These are phyloP conservation scores for Colletotrichum eleusines DNA, from an alignment of 2,329 filamentous ascomycete genomes.

Conservation along the genomic window DNA sequence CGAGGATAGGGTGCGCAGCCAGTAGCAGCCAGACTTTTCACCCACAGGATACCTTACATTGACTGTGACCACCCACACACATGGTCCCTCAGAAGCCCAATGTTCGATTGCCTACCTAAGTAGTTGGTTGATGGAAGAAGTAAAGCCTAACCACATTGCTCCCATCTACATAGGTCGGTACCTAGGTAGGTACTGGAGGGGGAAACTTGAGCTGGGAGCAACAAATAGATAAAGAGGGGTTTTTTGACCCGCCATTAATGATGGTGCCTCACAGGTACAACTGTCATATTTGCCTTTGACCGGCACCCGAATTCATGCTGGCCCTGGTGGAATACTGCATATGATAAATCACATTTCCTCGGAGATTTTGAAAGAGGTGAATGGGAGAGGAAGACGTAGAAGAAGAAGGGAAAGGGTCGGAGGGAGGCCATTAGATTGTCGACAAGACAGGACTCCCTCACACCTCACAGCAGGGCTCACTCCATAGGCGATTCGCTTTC, in stretches of 20 bases:
- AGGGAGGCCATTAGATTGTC: not conserved
- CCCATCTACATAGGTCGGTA: not conserved
- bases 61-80: not conserved
- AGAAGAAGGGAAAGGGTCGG: not conserved
- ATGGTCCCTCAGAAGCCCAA: not conserved
- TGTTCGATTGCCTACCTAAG: not conserved
- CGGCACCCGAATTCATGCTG: not conserved
- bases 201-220: not conserved
- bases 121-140: not conserved
- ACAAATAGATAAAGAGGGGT: not conserved
- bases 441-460: not conserved
- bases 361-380: not conserved
- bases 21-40: not conserved
- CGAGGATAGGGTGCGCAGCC: not conserved
- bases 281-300: slow-evolving; percentile 8
- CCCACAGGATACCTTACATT: not conserved
- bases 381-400: not conserved
- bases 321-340: slow-evolving; percentile 22
- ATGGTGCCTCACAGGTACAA: not conserved
- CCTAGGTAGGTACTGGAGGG: not conserved
- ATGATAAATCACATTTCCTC: slow-evolving; percentile 19
- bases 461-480: not conserved
- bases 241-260: not conserved
- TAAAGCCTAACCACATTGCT: not conserved
- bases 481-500: not conserved